A percentile compares a stretch with the other conserved stretches of the same genome.
These are phyloP conservation scores for Daldinia sp. DNA, from an alignment of 2,329 filamentous ascomycete genomes.

Conservation along the genomic window DNA sequence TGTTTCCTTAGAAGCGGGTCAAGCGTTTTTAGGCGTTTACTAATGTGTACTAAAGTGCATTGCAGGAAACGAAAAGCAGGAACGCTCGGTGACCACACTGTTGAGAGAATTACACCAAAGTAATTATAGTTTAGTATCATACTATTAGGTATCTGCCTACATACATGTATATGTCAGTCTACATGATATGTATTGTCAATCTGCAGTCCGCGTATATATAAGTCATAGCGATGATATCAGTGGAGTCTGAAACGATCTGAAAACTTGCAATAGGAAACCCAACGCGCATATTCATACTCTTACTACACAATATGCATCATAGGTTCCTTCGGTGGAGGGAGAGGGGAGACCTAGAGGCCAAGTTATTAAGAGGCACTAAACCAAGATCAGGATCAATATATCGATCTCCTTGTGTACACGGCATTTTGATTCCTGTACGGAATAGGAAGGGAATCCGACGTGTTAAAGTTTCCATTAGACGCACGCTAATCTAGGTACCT, in stretches of 20 bases:
- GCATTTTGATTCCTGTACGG: conserved; percentile 25
- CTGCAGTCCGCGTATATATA: too few relatives aligned
- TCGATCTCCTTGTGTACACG: conserved; percentile 20
- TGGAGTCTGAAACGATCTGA: neutral
- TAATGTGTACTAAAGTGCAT: conserved; percentile 16
- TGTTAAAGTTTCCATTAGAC: conserved; percentile 2
- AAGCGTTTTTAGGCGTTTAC: conserved; percentile 8
- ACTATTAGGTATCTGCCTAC: neutral
- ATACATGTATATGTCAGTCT: neutral
- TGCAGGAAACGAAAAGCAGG: conserved; percentile 27
- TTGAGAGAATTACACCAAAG: neutral
- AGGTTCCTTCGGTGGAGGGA: neutral
- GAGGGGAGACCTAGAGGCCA: neutral
- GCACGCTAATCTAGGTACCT: conserved; percentile 21
- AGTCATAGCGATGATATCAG: neutral
- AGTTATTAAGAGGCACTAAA: conserved; percentile 13
- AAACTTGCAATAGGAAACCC: neutral
- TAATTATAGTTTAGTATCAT: neutral
- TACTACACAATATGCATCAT: neutral
- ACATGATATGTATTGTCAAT: too few relatives aligned
- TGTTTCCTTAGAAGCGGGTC: conserved; percentile 20
- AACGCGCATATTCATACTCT: neutral
- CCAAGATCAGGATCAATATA: conserved; percentile 21
- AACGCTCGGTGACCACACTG: conserved; percentile 7
- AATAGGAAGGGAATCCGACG: conserved; percentile 31